These are phyloP conservation scores for Cutaneotrichosporon sp. DNA, from an alignment of 1,284 basidiomycete genomes.

Conservation along the genomic window DNA sequence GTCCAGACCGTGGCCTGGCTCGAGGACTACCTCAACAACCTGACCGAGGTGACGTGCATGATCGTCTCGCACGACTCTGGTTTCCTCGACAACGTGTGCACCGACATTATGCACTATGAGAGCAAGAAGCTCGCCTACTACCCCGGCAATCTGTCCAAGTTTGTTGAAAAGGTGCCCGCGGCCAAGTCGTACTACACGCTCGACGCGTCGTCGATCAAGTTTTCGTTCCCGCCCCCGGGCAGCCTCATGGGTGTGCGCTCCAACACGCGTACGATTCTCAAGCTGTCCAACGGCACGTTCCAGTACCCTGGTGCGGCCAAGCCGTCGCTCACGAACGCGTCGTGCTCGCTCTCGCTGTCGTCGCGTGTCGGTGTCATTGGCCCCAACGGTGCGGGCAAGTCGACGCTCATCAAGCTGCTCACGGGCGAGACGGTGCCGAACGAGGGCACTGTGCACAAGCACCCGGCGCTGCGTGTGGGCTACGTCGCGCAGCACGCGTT, in stretches of 20 bases:
- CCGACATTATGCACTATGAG: slow-evolving; percentile 97
- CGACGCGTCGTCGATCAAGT: slow-evolving; percentile 89
- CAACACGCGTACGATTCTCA: slow-evolving; percentile 92
- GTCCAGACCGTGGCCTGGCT: slow-evolving; percentile 88
- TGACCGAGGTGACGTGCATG: slow-evolving; percentile 81
- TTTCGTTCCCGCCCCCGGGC: slow-evolving; percentile 93
- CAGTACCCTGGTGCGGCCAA: slow-evolving; percentile 82
- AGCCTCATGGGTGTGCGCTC: slow-evolving; percentile 96
- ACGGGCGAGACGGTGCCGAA: slow-evolving; percentile 95
- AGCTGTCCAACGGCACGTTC: slow-evolving; percentile 86
- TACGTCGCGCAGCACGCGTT: slow-evolving; percentile 98
- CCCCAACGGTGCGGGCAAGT: slow-evolving; percentile 97
- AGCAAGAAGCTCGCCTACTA: slow-evolving; percentile 95
- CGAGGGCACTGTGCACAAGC: slow-evolving; percentile 90
- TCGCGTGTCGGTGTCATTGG: slow-evolving; percentile 90
- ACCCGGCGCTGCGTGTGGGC: slow-evolving; percentile 90
- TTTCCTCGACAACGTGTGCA: slow-evolving; percentile 94
- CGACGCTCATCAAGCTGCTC: slow-evolving; percentile 93
- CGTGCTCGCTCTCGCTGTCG: slow-evolving; percentile 86
- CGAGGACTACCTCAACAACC: slow-evolving; percentile 77
- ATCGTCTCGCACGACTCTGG: slow-evolving; percentile 98
- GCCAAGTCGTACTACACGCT: slow-evolving; percentile 97
- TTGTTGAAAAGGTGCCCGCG: slow-evolving; percentile 86
- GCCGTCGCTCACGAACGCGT: slow-evolving; percentile 82
- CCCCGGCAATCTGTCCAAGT: slow-evolving; percentile 85